Evolutionary conservation across 441 rosid species (phyloP).

Genomic region (Syzygium syzygioides): DNA sequence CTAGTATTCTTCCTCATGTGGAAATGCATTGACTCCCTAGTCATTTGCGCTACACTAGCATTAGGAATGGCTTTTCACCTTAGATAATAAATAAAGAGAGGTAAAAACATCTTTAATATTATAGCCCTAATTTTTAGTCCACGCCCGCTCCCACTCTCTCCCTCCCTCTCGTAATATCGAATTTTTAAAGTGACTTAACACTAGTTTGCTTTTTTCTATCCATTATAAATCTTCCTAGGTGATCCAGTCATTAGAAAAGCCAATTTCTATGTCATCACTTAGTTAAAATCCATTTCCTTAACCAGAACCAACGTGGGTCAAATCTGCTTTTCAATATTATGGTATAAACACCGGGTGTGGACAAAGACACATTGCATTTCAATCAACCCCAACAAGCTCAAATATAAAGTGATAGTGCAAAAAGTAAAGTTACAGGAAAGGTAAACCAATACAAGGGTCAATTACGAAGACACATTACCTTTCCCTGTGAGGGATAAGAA

Average conservation of each 20-base stretch:
- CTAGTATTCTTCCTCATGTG: neutral
- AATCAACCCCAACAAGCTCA: neutral
- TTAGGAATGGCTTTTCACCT: neutral
- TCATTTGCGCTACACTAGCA: neutral
- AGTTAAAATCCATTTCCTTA: neutral
- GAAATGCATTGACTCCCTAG: neutral
- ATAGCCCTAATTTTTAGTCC: neutral
- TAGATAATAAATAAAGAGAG: neutral
- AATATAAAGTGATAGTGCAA: neutral
- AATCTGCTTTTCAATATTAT: neutral
- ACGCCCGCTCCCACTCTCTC: no score
- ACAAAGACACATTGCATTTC: neutral
- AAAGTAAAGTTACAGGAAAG: neutral
- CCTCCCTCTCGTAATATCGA: no score
- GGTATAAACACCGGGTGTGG: neutral
- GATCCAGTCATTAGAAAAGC: neutral
- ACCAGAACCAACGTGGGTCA: neutral
- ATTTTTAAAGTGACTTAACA: neutral
- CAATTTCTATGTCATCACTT: neutral
- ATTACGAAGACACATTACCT: slow-evolving; percentile 34
- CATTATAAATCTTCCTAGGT: neutral
- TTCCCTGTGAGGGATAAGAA: slow-evolving; percentile 75
- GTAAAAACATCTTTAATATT: neutral
- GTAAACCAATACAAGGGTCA: neutral
- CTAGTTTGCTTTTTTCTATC: neutral